Evolutionary conservation across 2,329 filamentous ascomycete genomes (phyloP).

Genomic region (Pestalotiopsis sp.): DNA sequence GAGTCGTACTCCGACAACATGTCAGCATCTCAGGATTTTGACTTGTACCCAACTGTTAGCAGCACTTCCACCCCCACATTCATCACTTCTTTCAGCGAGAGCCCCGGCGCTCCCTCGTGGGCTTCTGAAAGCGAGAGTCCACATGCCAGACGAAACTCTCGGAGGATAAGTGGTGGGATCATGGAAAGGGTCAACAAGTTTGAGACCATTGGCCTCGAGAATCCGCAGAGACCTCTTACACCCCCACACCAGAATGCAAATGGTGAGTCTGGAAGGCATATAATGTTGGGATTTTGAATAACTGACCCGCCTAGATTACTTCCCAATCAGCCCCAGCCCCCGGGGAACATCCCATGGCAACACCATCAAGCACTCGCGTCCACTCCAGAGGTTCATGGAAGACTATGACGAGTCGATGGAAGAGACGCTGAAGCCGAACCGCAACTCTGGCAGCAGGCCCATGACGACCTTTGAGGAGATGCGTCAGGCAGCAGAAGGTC

Average conservation of each 20-base stretch:
- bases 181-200: slow-evolving; percentile 63
- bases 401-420: slow-evolving; percentile 69
- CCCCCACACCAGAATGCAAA: slow-evolving; percentile 62
- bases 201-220: slow-evolving; percentile 53
- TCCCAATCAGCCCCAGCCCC: slow-evolving; percentile 72
- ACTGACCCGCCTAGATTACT: slow-evolving; percentile 52
- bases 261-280: slow-evolving; percentile 48
- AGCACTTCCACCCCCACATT: slow-evolving; percentile 53
- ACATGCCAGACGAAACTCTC: slow-evolving; percentile 43
- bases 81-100: slow-evolving; percentile 49
- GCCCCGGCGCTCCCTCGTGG: slow-evolving; percentile 49
- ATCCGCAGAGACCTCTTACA: slow-evolving; percentile 58
- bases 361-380: slow-evolving; percentile 43
- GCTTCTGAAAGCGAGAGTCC: slow-evolving; percentile 51
- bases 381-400: slow-evolving; percentile 57
- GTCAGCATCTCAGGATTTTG: slow-evolving; percentile 49
- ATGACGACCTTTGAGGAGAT: slow-evolving; percentile 62
- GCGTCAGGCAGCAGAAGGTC: slow-evolving; percentile 57
- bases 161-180: slow-evolving; percentile 64
- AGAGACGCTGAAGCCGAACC: slow-evolving; percentile 64
- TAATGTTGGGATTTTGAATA: not conserved
- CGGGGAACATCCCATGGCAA: slow-evolving; percentile 63
- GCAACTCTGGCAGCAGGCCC: slow-evolving; percentile 43
- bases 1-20: slow-evolving; percentile 44
- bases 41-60: slow-evolving; percentile 48